Evolutionary conservation across 179 eudicot species (phyloP), one percentile per base, ranked within the genome.

Genomic region (Spinacia oleracea): DNA sequence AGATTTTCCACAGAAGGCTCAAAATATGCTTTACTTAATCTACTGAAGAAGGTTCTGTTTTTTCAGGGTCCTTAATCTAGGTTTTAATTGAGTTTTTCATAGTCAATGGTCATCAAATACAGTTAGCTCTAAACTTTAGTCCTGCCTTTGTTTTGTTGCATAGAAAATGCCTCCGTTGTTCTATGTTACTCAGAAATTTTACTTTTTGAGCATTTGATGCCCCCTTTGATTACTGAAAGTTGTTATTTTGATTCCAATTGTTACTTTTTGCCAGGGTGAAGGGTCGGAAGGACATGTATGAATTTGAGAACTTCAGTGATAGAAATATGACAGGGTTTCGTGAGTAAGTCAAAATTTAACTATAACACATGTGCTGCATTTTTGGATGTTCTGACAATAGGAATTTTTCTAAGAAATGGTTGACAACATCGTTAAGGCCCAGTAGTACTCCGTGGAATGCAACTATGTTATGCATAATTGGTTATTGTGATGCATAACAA

Each of bases 291-390:
- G 86, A 72, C 91, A 88, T 82, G 88, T 90, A 50, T 83, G 98
- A 93, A 85, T 96, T 96, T 77, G 92, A 89, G 71, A 90, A 78
- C 80, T 92, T 89, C 80, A 43, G 84, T 29, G 96, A 93, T 50
- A 91, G 97, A 50, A 93, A 92, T 77, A 68, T 96, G 99, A 84
- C 88, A 84, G 63, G 98, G 90, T n/a, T 87, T 89, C 85, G 94
- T 86, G 71, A 91, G 99, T 96, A 87, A 85, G 91, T 81, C 70
- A 51, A 76, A 78, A 10, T 42, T 29, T 67, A 55, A 10, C 45
- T 50, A 32, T 58, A 32, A 66, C 21, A 34, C 31, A 16, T 65
- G 11, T 60, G 4, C 10, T 27, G 15, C 25, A n/a, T 58, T n/a
- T n/a, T n/a, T n/a, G n/a, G n/a, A n/a, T n/a, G n/a, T n/a, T n/a